These are phyloP conservation scores for Arthrobotrys megalospora DNA, from an alignment of 2,329 filamentous ascomycete species.

Conservation along the genomic window DNA sequence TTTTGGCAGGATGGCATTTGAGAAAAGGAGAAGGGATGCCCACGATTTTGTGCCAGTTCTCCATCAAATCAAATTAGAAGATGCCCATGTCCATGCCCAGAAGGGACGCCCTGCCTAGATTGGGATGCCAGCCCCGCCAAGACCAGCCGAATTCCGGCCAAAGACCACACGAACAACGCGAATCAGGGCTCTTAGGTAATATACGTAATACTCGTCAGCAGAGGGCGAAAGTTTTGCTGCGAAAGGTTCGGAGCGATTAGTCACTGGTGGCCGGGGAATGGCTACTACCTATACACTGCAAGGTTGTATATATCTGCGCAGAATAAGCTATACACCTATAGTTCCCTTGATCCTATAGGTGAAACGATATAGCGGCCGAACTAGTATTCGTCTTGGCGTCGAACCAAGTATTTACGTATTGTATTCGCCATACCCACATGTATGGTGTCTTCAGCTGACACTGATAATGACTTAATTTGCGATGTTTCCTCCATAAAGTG, in stretches of 20 bases:
- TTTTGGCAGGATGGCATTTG: slow-evolving; percentile 10
- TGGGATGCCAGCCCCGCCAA: slow-evolving; percentile 12
- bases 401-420: too few relatives aligned
- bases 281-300: too few relatives aligned
- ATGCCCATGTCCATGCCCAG: slow-evolving; percentile 9
- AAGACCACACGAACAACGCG: slow-evolving; percentile 5
- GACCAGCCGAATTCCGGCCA: background rate
- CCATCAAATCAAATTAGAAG: slow-evolving; percentile 17
- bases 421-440: too few relatives aligned
- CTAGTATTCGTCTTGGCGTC: too few relatives aligned
- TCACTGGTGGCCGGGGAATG: too few relatives aligned
- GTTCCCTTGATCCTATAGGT: too few relatives aligned
- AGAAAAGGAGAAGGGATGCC: background rate
- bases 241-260: background rate
- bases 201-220: background rate
- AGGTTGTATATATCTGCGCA: too few relatives aligned
- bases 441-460: too few relatives aligned
- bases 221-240: background rate
- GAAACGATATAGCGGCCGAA: too few relatives aligned
- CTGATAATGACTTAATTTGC: too few relatives aligned
- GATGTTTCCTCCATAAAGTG: too few relatives aligned
- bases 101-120: slow-evolving; percentile 7
- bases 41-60: background rate
- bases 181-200: background rate
- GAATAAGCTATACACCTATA: too few relatives aligned